phyloP scores from a whole-genome alignment of 2,329 filamentous ascomycete species.

The Lecanosticta acicola region DNA sequence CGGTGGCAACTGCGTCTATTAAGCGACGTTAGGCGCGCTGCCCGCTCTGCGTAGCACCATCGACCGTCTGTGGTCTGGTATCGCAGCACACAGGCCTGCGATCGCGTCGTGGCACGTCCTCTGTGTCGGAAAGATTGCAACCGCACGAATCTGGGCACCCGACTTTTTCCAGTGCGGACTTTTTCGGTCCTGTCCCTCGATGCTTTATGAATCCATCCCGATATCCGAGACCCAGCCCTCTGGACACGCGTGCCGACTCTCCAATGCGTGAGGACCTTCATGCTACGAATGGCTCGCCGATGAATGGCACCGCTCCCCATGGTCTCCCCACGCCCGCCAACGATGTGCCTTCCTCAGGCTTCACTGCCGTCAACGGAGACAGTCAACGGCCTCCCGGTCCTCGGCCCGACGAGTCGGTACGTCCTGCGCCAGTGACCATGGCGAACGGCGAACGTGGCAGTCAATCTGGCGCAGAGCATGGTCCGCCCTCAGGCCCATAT shows the following conservation, averaged over 20 bases:
- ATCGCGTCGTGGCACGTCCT: background rate
- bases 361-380: constrained; percentile 32
- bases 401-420: constrained; percentile 12
- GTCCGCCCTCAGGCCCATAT: constrained; percentile 6
- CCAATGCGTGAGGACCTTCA: constrained; percentile 22
- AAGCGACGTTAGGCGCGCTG: background rate
- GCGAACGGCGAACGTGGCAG: constrained; percentile 1
- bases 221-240: constrained; percentile 10
- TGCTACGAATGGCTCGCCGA: constrained; percentile 13
- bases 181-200: constrained; percentile 1
- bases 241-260: constrained; percentile 13
- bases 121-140: background rate
- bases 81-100: background rate
- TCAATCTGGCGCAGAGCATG: background rate
- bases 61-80: no score
- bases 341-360: constrained; percentile 20
- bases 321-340: constrained; percentile 16
- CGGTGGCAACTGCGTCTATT: background rate
- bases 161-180: background rate
- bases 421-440: constrained; percentile 1
- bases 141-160: background rate
- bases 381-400: constrained; percentile 14
- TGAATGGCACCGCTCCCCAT: constrained; percentile 12
- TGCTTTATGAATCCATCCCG: constrained; percentile 11
- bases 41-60: background rate